A percentile compares a stretch with the other conserved stretches of the same genome.
phyloP scores from a whole-genome alignment of 164 flowering plant species.

The Aristolochia contorta region DNA sequence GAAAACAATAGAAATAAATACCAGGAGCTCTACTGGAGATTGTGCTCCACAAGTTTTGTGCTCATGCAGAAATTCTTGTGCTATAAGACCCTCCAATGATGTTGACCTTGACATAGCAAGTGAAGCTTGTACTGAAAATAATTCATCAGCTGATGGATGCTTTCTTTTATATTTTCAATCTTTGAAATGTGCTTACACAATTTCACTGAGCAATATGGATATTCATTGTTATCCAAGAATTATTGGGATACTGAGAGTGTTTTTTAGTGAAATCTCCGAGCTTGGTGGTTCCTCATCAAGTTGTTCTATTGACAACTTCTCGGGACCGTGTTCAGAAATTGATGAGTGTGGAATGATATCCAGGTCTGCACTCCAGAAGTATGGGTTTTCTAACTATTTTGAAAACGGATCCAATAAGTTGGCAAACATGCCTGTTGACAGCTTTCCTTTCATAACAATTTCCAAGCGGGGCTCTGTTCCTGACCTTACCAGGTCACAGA shows the following conservation, averaged over 20 bases:
- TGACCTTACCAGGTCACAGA: constrained; percentile 40
- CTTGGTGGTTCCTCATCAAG: constrained; percentile 11
- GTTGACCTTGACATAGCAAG: constrained; percentile 5
- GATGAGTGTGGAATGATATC: constrained; percentile 7
- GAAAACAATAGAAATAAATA: constrained; percentile 29
- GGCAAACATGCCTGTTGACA: constrained; percentile 39
- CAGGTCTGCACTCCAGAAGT: constrained; percentile 25
- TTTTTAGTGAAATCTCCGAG: constrained; percentile 29
- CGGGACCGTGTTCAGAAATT: constrained; percentile 4
- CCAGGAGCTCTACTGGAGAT: constrained; percentile 16
- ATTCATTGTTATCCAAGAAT: constrained; percentile 64
- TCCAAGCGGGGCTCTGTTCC: constrained; percentile 28
- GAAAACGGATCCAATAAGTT: constrained; percentile 28
- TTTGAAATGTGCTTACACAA: constrained; percentile 13
- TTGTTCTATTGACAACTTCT: constrained; percentile 13
- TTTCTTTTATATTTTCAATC: constrained; percentile 44
- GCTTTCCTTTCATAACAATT: constrained; percentile 59
- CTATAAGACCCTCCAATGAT: constrained; percentile 12
- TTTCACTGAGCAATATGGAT: constrained; percentile 47
- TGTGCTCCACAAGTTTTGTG: constrained; percentile 22
- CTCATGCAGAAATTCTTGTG: constrained; percentile 27
- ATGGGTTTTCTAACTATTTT: constrained; percentile 57
- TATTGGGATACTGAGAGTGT: constrained; percentile 34
- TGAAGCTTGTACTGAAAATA: constrained; percentile 14
- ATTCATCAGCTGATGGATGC: constrained; percentile 24